Base-by-base conservation (phyloP, 1,139 yeast species). In the Blastobotrys aristatus region DNA sequence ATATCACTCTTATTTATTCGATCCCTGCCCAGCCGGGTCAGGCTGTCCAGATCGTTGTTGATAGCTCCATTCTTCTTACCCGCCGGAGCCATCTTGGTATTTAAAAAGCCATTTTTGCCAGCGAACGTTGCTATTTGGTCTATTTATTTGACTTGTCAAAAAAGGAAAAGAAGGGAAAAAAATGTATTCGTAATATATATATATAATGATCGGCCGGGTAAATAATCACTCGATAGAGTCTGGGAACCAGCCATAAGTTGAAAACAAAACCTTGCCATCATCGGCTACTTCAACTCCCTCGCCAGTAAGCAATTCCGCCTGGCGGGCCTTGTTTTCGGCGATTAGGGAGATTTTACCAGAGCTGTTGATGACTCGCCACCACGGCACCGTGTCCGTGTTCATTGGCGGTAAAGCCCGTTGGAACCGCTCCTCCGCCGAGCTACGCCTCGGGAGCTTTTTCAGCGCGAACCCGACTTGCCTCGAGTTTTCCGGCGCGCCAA, bases 341-440 rank as follows among this genome's bases (percentile, higher is more conserved):
- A 50, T 49, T 33, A 50, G 49, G 8, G 89, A 76, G 2, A 85
- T 79, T 29, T 67, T 69, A 0, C 94, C 94, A 17, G 76, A 67
- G 16, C 84, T 70, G 42, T 76, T 75, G 17, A 85, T 67, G 1
- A 85, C 86, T 46, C 95, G 67, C 90, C 92, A 84, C 95, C 95
- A 85, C 1, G 95, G 94, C 8, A 84, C 75, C 8, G 67, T 67
- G 0, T 54, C 63, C 2, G 58, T 38, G 35, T 71, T 62, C 54
- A 58, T 65, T 26, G 66, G 52, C 2, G 60, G 57, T 14, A 55
- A 20, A 20, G 16, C 39, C 16, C 21, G 30, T 13, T 41, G 41
- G 13, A 30, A 44, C 5, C 38, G 57, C 24, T 58, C n/a, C 13
- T 21, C 24, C 6, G 38, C n/a, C 2, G 21, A 16, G 27, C 10